Conservation (phyloP, 1,284 basidiomycete genomes). For the Trametes versicolor region DNA sequence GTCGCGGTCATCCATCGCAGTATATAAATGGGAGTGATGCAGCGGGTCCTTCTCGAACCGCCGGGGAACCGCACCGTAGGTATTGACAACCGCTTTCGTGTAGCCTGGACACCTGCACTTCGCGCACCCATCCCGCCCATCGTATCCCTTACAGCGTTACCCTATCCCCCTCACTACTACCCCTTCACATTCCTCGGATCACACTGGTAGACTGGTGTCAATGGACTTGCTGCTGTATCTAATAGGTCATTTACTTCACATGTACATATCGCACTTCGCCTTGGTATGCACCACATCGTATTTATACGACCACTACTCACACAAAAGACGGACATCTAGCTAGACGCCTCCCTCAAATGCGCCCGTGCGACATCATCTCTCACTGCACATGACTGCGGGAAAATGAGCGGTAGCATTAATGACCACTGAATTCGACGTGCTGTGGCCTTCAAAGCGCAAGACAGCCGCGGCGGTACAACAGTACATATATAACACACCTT, state of each 20-base stretch:
- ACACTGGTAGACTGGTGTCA: neutral
- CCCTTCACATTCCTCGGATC: conserved; percentile 8
- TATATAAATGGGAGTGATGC: neutral
- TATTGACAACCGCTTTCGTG: neutral
- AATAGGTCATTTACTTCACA: neutral
- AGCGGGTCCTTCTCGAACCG: neutral
- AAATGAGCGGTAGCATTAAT: too few relatives aligned
- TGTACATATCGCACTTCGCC: neutral
- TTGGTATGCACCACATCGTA: too few relatives aligned
- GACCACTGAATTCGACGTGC: too few relatives aligned
- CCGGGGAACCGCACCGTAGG: too few relatives aligned
- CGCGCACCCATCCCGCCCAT: neutral
- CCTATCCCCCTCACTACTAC: neutral
- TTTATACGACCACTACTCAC: too few relatives aligned
- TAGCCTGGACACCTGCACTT: neutral
- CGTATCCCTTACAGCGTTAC: neutral
- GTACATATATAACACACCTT: too few relatives aligned
- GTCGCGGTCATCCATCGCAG: conserved; percentile 25
- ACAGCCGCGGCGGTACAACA: too few relatives aligned
- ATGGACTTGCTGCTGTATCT: conserved; percentile 15
- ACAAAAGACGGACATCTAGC: too few relatives aligned
- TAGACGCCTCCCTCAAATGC: too few relatives aligned
- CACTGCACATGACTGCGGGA: too few relatives aligned
- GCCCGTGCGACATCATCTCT: too few relatives aligned
- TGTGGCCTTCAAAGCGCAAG: too few relatives aligned